Conservation (phyloP, 1,284 basidiomycete genomes). For the Takashimella tepidaria region DNA sequence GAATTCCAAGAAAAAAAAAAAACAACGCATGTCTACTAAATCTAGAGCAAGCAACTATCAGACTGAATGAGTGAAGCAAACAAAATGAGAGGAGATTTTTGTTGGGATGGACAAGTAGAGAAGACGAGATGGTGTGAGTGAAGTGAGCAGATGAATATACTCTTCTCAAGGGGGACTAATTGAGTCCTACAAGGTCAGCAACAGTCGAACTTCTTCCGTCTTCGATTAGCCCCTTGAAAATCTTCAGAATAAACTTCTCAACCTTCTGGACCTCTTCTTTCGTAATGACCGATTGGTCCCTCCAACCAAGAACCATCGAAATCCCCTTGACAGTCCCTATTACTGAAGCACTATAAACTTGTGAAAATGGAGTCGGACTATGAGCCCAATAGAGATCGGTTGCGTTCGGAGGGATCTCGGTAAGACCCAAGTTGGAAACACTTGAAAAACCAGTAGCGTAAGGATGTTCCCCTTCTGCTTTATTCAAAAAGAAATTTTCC, state of each 20-base stretch:
- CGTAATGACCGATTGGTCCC: neutral
- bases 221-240: neutral
- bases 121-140: no score
- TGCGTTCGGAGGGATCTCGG: neutral
- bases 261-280: neutral
- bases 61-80: no score
- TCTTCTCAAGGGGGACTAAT: no score
- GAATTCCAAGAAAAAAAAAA: no score
- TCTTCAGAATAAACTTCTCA: neutral
- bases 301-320: neutral
- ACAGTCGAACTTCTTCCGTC: neutral
- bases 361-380: neutral
- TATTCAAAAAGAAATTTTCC: conserved; percentile 30
- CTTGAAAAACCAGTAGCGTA: neutral
- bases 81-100: no score
- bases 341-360: neutral
- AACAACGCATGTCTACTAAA: no score
- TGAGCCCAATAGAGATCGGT: neutral
- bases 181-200: neutral
- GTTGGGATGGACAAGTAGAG: no score
- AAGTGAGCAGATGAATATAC: no score
- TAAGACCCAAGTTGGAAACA: neutral
- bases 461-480: neutral
- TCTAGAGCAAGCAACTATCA: no score
- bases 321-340: neutral